These are phyloP conservation scores for Onygena corvina DNA, from an alignment of 2,329 filamentous ascomycete species.

Conservation along the genomic window DNA sequence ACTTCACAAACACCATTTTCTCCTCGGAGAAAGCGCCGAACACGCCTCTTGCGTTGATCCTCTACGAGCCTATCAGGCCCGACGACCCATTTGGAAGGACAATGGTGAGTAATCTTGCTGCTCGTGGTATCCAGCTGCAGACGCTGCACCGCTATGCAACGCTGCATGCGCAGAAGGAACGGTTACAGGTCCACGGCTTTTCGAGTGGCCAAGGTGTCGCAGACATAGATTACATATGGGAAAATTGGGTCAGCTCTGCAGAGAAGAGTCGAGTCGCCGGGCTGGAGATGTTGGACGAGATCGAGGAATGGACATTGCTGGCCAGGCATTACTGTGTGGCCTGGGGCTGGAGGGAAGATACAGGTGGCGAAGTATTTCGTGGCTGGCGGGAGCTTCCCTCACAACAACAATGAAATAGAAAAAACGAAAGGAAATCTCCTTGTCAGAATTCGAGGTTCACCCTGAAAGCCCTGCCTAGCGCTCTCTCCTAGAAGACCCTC, in stretches of 20 bases:
- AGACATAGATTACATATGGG: conserved; percentile 61
- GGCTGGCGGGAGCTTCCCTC: conserved; percentile 27
- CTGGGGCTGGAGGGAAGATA: conserved; percentile 64
- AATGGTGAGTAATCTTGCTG: conserved; percentile 81
- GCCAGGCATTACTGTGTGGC: conserved; percentile 79
- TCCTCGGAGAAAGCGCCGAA: conserved; percentile 19
- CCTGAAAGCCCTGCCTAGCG: too few relatives aligned
- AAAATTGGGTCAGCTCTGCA: conserved; percentile 53
- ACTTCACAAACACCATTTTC: conserved; percentile 47
- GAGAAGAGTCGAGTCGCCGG: conserved; percentile 71
- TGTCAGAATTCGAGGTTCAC: neutral
- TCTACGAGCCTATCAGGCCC: conserved; percentile 84
- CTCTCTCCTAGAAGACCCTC: too few relatives aligned
- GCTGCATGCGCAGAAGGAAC: conserved; percentile 53
- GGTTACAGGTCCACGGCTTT: conserved; percentile 59
- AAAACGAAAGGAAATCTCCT: neutral
- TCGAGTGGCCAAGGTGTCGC: conserved; percentile 42
- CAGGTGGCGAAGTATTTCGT: conserved; percentile 21
- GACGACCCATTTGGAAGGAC: conserved; percentile 77
- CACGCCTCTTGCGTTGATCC: conserved; percentile 48
- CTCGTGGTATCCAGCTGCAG: conserved; percentile 70
- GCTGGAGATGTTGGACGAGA: conserved; percentile 81
- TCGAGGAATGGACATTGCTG: conserved; percentile 85
- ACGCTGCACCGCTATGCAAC: conserved; percentile 63
- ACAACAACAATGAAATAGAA: conserved; percentile 16